Evolutionary conservation across 352 stramenopile genomes (phyloP).

Genomic region (Pythium angustatum): DNA sequence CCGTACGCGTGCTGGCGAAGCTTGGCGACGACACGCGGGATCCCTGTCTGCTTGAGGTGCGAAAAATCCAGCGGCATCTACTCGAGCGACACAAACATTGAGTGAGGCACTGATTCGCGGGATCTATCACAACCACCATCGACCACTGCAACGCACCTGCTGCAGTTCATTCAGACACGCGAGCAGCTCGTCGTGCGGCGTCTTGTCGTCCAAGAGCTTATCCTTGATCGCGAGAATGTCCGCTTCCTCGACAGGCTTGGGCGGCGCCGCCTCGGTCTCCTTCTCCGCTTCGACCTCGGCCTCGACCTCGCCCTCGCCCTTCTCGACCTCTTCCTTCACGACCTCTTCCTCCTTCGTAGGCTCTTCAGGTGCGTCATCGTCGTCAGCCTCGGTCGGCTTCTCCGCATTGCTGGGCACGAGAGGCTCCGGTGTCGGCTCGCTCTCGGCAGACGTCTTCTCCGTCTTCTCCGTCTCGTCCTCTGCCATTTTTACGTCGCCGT

Average conservation of each 20-base stretch:
- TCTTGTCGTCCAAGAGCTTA: slow-evolving; percentile 48
- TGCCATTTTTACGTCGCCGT: slow-evolving; percentile 21
- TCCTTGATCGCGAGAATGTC: slow-evolving; percentile 61
- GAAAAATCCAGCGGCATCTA: slow-evolving; percentile 57
- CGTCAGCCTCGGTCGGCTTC: background rate
- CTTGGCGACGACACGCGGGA: slow-evolving; percentile 58
- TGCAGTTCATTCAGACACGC: slow-evolving; percentile 51
- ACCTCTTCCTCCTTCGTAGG: slow-evolving; percentile 19
- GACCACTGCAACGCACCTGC: slow-evolving; percentile 20
- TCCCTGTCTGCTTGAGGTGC: slow-evolving; percentile 69
- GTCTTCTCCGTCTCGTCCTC: background rate
- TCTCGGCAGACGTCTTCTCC: background rate
- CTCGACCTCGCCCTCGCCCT: background rate
- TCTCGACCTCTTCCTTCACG: background rate
- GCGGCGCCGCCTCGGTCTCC: slow-evolving; percentile 32
- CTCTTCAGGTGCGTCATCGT: slow-evolving; percentile 3
- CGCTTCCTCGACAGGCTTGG: slow-evolving; percentile 53
- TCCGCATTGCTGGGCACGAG: background rate
- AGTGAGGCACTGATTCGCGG: no score
- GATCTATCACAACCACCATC: background rate
- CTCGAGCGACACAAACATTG: slow-evolving; percentile 4
- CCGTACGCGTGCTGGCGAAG: slow-evolving; percentile 76
- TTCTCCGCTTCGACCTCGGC: slow-evolving; percentile 9
- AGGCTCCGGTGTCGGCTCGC: slow-evolving; percentile 11
- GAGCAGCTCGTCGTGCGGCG: slow-evolving; percentile 73